Base-by-base conservation (phyloP, 768 basidiomycete species). In the Agaricus subrufescens region DNA sequence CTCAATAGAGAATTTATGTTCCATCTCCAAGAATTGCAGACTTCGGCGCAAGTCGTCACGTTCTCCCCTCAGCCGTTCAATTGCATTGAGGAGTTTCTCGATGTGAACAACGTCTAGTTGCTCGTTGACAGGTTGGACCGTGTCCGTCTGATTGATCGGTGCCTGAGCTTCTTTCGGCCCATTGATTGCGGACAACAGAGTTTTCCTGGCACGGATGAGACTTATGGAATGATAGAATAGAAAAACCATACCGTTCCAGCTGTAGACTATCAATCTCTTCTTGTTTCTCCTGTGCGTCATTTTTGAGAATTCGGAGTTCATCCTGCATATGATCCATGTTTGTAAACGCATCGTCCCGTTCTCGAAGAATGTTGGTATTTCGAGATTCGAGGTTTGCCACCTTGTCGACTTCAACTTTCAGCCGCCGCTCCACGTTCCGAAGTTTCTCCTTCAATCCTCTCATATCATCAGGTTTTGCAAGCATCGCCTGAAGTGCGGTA, bases 1-100 rank as follows among this genome's bases (percentile, higher is more conserved):
- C 57, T 89, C 79, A 14, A 83, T 76, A 2, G 82, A 72, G 62
- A 89, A 86, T 60, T 73, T 80, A 26, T 82, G 81, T 69, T 92
- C 89, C 2, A 76, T 73, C 60, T 87, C 78, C 52, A 86, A 71
- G 67, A 91, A 92, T 48, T 87, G 77, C 12, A 91, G 68, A 52
- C 86, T 78, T 5, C 84, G 77, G 50, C 77, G 77, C 27, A 89
- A 75, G 46, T 68, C 72, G 59, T 91, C 85, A 4, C 89, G 77
- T 61, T 91, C 87, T 3, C 67, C 66, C 4, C 89, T 83, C 46
- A 91, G 72, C 34, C 89, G 81, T n/a, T 83, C 80, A 43, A 89
- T 73, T 1, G 88, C 83, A 27, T 67, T 67, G 49, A 91, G 72
- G 25, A 91, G 73, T 39, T 78, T 80, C 58, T 81, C 81, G 34